Percentiles rank a stretch among this genome's conserved stretches.
Conservation (phyloP, 768 basidiomycete species). For the Sporobolomyces roseus region DNA sequence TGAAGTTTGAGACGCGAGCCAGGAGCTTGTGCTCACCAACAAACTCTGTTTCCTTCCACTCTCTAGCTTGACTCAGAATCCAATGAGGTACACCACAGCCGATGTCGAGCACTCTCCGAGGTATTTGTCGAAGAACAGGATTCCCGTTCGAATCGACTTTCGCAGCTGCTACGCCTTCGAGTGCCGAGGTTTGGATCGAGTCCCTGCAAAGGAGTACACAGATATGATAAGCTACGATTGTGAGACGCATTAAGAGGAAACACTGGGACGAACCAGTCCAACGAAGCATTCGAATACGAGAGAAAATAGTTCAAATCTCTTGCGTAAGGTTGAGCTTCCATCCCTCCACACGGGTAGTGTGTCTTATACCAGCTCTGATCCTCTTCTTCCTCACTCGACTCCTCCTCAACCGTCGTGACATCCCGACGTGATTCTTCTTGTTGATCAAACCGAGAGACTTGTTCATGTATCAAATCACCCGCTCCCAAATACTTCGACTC, state of each 20-base stretch:
- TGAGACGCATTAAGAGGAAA: no score
- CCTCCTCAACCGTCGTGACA: background rate
- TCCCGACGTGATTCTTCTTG: no score
- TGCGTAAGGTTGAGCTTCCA: constrained; percentile 15
- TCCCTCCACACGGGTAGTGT: background rate
- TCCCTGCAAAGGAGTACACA: constrained; percentile 1
- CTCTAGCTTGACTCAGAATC: constrained; percentile 1
- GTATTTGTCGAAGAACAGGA: background rate
- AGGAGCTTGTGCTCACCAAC: constrained; percentile 11
- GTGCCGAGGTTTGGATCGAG: background rate
- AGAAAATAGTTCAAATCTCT: constrained; percentile 1
- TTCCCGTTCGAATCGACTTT: background rate
- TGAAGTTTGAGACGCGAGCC: no score
- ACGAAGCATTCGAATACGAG: constrained; percentile 1
- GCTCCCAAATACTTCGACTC: background rate
- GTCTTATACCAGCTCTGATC: constrained; percentile 1
- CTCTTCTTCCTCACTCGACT: background rate
- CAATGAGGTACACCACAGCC: constrained; percentile 14
- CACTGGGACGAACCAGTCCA: constrained; percentile 6
- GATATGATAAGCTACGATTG: no score
- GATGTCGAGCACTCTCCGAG: constrained; percentile 20
- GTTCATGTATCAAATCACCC: background rate
- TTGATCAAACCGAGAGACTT: no score
- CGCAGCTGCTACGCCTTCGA: background rate
- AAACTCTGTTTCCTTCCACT: constrained; percentile 20